A percentile compares a stretch with the other conserved stretches of the same genome.
phyloP scores from a whole-genome alignment of 129 eudicot genomes.

The Silybum marianum region DNA sequence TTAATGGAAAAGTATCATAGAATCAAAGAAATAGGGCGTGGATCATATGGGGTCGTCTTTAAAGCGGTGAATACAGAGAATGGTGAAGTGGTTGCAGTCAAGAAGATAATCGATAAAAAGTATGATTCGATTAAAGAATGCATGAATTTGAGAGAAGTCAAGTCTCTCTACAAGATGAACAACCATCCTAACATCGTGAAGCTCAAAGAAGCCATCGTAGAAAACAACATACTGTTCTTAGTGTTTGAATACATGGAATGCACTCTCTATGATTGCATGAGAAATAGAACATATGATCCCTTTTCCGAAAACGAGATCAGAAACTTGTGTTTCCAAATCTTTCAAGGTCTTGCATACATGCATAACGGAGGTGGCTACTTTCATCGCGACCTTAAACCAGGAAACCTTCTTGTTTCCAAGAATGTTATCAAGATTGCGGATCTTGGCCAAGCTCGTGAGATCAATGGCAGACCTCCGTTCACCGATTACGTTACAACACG shows the following conservation, averaged over 20 bases:
- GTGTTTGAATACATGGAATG: neutral
- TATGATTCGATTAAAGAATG: neutral
- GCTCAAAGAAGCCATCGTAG: neutral
- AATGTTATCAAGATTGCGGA: constrained; percentile 16
- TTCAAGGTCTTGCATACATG: neutral
- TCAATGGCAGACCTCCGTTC: neutral
- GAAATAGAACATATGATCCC: neutral
- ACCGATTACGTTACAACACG: neutral
- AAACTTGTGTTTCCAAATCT: neutral
- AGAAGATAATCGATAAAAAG: neutral
- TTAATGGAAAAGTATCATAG: constrained; percentile 1
- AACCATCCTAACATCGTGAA: neutral
- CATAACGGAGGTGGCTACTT: too few species aligned
- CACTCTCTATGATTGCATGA: neutral
- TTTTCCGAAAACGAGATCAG: neutral
- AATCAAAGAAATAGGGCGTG: constrained; percentile 2
- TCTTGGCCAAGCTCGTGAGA: neutral
- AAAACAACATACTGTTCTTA: neutral
- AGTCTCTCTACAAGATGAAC: neutral
- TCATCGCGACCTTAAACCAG: neutral
- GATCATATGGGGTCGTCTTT: constrained; percentile 18
- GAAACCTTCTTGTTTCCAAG: neutral
- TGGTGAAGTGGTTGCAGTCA: constrained; percentile 17
- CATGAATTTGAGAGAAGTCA: constrained; percentile 13
- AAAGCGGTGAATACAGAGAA: neutral